A percentile compares a stretch with the other conserved stretches of the same genome.
Conservation (phyloP, 2,329 filamentous ascomycete genomes). For the Aspergillus caelatus region DNA sequence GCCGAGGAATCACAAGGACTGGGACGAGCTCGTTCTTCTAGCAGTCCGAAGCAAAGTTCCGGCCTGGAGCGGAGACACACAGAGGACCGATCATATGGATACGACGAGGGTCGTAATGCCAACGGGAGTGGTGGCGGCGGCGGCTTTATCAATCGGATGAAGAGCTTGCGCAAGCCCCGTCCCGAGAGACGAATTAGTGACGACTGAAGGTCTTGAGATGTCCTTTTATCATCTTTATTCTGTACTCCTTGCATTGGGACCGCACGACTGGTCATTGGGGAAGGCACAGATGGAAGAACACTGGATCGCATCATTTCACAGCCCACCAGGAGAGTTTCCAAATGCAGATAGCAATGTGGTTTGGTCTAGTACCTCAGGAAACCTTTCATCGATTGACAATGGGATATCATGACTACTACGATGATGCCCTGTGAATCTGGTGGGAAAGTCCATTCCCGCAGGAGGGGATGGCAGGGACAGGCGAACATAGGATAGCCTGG, state of each 20-base stretch:
- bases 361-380: neutral
- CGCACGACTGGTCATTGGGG: neutral
- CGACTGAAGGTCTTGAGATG: conserved; percentile 21
- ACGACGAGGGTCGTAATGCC: conserved; percentile 46
- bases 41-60: conserved; percentile 59
- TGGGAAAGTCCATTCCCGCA: neutral
- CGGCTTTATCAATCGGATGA: conserved; percentile 77
- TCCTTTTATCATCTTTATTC: conserved; percentile 1
- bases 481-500: neutral
- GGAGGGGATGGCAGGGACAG: neutral
- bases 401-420: neutral
- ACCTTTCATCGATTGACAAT: neutral
- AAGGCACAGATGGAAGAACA: conserved; percentile 5
- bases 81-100: conserved; percentile 50
- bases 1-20: conserved; percentile 48
- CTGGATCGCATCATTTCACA: conserved; percentile 4
- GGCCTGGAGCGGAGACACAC: conserved; percentile 67
- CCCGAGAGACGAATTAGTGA: conserved; percentile 43
- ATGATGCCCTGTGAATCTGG: neutral
- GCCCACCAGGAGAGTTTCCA: neutral
- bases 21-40: conserved; percentile 53
- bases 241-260: neutral
- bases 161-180: conserved; percentile 68
- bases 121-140: conserved; percentile 53
- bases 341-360: neutral